Evolutionary conservation across 495 filamentous ascomycete species (phyloP), one percentile per base, ranked within the genome.

Genomic region (Beverwykella pulmonaria): DNA sequence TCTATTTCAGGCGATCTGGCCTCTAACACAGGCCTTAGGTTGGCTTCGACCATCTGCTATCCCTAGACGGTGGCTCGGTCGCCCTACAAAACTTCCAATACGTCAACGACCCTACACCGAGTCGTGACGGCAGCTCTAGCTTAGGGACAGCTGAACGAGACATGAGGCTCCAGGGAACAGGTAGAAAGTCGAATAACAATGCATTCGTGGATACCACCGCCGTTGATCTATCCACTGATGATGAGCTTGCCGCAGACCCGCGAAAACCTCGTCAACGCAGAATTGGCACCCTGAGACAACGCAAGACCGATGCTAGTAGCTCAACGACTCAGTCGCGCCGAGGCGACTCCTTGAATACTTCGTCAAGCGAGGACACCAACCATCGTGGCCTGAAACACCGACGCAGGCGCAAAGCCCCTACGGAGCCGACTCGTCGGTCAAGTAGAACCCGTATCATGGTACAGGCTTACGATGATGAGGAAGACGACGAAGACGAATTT

Each of bases 11-110:
- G 17, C 26, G 17, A n/a, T 8, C 46, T 19, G 17, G n/a, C 6
- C 46, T 15, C 23, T 53, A 29, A 25, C 17, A 5, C 5, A 25
- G 12, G 8, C 1, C 29, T 30, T 29, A 76, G 74, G 41, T 77
- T n/a, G 32, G 65, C 12, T 75, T 77, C 57, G 72, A 75, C 30
- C 46, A 72, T 20, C 70, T 78, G 2, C 50, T 76, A 14, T n/a
- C 53, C 2, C 53, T 71, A 12, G 63, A 76, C 12, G 70, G 74
- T 70, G 75, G 76, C 0, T 53, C 65, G 22, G 54, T 25, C 32
- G 75, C 71, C 23, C 67, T 77, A 6, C 56, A 74, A 52, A 61
- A 59, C 47, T 77, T 70, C 54, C 60, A 66, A 20, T n/a, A n/a
- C n/a, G n/a, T n/a, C n/a, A 30, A 64, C 1, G 39, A 70, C n/a